Conservation (phyloP, 495 filamentous ascomycete genomes). For the Penicillium coprophilum region DNA sequence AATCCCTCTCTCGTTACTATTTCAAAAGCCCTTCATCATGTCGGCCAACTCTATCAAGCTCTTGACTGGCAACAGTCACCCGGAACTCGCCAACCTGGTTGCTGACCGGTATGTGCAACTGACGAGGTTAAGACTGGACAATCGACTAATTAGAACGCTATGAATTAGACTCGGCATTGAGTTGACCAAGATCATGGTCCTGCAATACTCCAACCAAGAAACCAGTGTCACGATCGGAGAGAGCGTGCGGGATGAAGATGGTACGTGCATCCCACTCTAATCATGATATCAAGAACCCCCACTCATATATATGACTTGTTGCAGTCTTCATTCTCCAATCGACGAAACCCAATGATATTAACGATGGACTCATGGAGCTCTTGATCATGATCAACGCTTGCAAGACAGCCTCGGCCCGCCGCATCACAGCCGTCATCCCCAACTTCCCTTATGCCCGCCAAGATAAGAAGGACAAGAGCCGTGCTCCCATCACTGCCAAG, state of each 20-base stretch:
- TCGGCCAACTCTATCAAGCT: constrained; percentile 92
- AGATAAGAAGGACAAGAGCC: constrained; percentile 97
- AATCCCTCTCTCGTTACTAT: neutral
- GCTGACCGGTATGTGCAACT: constrained; percentile 72
- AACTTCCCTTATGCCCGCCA: constrained; percentile 99
- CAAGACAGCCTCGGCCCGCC: constrained; percentile 90
- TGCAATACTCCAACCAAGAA: constrained; percentile 98
- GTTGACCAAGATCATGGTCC: constrained; percentile 85
- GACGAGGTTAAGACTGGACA: neutral
- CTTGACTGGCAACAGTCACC: constrained; percentile 94
- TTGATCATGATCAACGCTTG: constrained; percentile 99
- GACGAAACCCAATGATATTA: constrained; percentile 92
- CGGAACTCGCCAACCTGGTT: constrained; percentile 81
- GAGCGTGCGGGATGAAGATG: constrained; percentile 94
- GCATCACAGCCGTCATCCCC: constrained; percentile 89
- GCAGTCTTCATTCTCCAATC: constrained; percentile 95
- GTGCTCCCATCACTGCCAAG: constrained; percentile 83
- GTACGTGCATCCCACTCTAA: constrained; percentile 41
- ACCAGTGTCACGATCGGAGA: constrained; percentile 96
- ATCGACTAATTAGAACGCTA: constrained; percentile 10
- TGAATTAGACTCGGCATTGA: constrained; percentile 80
- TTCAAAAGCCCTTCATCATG: constrained; percentile 45
- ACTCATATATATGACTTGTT: constrained; percentile 18
- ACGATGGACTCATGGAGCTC: constrained; percentile 98
- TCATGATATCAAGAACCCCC: constrained; percentile 9